Evolutionary conservation across 2,329 filamentous ascomycete species (phyloP), one percentile per base, ranked within the genome.

Genomic region (Fusarium nygamai): DNA sequence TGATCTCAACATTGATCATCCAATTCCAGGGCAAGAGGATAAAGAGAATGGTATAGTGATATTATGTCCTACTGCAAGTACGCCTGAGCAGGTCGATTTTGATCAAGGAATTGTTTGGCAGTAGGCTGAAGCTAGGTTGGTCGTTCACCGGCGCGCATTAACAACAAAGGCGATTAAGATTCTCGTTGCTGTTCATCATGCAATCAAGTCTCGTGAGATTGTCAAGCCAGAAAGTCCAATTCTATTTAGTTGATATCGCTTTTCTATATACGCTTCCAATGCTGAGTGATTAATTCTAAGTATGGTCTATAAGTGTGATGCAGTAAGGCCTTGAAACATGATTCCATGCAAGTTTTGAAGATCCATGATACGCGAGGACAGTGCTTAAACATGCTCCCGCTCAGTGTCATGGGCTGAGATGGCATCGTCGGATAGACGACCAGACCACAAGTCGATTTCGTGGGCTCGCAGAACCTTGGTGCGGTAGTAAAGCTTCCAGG

Each of bases 401-500:
- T 69, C 43, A 8, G 67, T 69, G 14, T 69, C n/a, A 5, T 44
- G 58, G 0, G 43, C 58, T 24, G 66, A 39, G 31, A 68, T 53
- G 4, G 53, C 67, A n/a, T 76, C 69, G 3, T 67, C 46, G 1
- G 60, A 62, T 9, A 73, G 46, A 12, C 75, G 75, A 2, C 75
- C 75, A 59, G 75, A 78, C 73, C 73, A 77, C 6, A 89, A 83
- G 72, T 92, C 90, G 20, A 91, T 84, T 17, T 91, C 83, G 34
- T 84, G 80, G 1, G 84, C 71, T n/a, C 81, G 84, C 24, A 83
- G 85, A 19, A 80, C 68, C 68, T 78, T 78, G 24, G 69, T 76
- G 6, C 67, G 51, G 17, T 70, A 46, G 1, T 81, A 27, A 83
- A 82, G 6, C 84, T 91, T 92, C 84, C 93, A 92, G 6, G 86